phyloP scores from a whole-genome alignment of 305 asterid genomes.

The Solanum hybrid region DNA sequence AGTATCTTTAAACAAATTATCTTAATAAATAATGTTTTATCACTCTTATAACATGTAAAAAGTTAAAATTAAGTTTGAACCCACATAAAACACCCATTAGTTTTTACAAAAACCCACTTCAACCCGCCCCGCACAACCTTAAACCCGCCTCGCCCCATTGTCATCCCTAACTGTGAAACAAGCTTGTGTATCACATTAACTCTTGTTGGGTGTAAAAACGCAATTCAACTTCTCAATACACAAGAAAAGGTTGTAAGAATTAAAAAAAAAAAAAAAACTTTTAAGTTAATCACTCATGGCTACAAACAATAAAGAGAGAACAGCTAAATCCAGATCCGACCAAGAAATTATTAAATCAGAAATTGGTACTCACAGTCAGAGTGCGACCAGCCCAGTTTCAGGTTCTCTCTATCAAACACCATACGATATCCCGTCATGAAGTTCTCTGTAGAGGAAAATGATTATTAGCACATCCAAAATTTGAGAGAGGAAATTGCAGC shows the following conservation, averaged over 20 bases:
- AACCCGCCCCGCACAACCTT: too few relatives aligned
- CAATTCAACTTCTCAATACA: neutral
- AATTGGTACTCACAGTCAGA: constrained; percentile 59
- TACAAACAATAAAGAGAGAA: neutral
- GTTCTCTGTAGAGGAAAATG: constrained; percentile 49
- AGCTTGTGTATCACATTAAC: neutral
- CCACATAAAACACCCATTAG: too few relatives aligned
- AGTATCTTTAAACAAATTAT: too few relatives aligned
- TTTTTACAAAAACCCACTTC: too few relatives aligned
- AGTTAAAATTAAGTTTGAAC: too few relatives aligned
- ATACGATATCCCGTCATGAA: constrained; percentile 74
- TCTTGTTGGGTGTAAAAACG: neutral
- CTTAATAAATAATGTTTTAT: too few relatives aligned
- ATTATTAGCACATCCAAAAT: neutral
- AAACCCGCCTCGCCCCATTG: too few relatives aligned
- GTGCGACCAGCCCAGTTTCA: constrained; percentile 64
- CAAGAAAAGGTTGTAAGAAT: neutral
- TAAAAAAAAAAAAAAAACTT: neutral
- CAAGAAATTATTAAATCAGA: constrained; percentile 3
- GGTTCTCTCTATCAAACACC: constrained; percentile 66
- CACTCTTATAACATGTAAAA: too few relatives aligned
- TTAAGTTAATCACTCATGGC: neutral
- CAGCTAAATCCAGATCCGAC: neutral
- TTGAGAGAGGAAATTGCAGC: neutral
- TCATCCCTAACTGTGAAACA: neutral